Percentiles rank a stretch among this genome's conserved stretches.
Conservation (phyloP, 2,329 filamentous ascomycete genomes). For the Coniochaeta sp. region DNA sequence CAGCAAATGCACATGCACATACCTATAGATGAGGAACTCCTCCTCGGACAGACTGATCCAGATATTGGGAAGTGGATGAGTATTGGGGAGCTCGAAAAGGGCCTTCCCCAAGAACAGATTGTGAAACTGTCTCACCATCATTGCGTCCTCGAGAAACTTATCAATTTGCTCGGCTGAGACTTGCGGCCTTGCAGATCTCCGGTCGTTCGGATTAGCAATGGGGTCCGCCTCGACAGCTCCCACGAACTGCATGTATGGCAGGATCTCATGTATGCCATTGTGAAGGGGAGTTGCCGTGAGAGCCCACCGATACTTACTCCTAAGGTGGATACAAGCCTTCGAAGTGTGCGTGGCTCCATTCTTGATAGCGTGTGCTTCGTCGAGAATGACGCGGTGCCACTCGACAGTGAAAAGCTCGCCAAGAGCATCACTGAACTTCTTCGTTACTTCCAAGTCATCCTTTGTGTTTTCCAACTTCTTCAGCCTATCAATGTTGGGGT, state of each 20-base stretch:
- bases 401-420: constrained; percentile 28
- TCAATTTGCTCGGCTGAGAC: no score
- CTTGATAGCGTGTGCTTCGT: constrained; percentile 51
- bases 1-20: background rate
- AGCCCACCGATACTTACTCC: constrained; percentile 24
- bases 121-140: constrained; percentile 3
- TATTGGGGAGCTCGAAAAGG: constrained; percentile 3
- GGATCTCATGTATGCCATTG: constrained; percentile 15
- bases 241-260: constrained; percentile 8
- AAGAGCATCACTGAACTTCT: constrained; percentile 15
- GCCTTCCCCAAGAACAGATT: constrained; percentile 5
- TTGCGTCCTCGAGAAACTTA: background rate
- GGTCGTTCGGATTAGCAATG: no score
- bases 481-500: background rate
- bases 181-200: no score
- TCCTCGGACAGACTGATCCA: constrained; percentile 3
- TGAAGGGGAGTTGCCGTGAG: constrained; percentile 27
- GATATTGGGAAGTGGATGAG: background rate
- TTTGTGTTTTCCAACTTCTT: fast-evolving
- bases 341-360: constrained; percentile 28
- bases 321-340: constrained; percentile 13
- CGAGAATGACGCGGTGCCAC: constrained; percentile 46
- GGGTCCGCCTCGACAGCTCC: background rate
- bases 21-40: constrained; percentile 16
- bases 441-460: no score